Evolutionary conservation across 768 basidiomycete genomes (phyloP), one percentile per base, ranked within the genome.

Genomic region (Suillus occidentalis): DNA sequence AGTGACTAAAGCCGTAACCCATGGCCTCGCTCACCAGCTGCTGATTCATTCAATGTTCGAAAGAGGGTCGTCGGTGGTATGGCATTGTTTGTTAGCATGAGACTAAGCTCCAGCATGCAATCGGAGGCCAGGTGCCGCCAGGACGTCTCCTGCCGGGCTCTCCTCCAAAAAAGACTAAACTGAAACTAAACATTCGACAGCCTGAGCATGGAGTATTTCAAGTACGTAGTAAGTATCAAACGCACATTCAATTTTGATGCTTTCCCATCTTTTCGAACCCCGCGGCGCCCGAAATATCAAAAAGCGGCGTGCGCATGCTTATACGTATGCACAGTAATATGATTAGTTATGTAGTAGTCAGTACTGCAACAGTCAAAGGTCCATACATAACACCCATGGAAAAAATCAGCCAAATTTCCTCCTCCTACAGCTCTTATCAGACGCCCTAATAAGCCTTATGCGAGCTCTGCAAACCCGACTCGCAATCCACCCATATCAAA

Each of bases 391-490:
- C 18, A 20, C 28, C 25, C 50, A 49, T 49, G 22, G 25, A 31
- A 31, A 31, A 31, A 25, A 49, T 25, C 22, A 49, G 22, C 28
- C 28, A 42, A 34, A 65, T 53, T 20, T 64, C 20, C 50, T 52
- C 5, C 47, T 49, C 8, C 34, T n/a, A 31, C 16, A 65, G 20
- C n/a, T 28, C 16, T 49, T 37, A 31, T 65, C 34, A 55, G 61
- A 45, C n/a, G 20, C 42, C 42, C 58, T 9, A 13, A 57, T 14
- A 7, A 39, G 4, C 53, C 36, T 22, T 37, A 76, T 28, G 55
- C 65, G 52, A 77, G 71, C 62, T 76, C 66, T 63, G 83, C 83
- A 55, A 84, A 83, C 43, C 82, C 80, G 55, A 83, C 72, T 36
- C 74, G 76, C 31, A 62, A 73, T 55, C 77, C 78, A 6, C 65